A percentile compares a stretch with the other conserved stretches of the same genome.
These are phyloP conservation scores for Leccinum angustisporum DNA, from an alignment of 1,284 basidiomycete species.

Conservation along the genomic window DNA sequence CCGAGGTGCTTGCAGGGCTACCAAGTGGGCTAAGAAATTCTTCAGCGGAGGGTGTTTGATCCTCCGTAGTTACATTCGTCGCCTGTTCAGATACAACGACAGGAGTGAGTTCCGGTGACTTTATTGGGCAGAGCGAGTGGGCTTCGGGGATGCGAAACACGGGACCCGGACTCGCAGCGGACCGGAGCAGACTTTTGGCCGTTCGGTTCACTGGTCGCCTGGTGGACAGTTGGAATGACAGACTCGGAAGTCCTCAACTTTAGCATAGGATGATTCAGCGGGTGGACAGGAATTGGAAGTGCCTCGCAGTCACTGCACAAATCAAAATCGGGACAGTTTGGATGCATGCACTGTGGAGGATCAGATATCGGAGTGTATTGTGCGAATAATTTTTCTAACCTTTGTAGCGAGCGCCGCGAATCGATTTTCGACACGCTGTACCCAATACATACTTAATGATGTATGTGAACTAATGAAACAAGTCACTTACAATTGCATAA, in stretches of 20 bases:
- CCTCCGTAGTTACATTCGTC: conserved; percentile 2
- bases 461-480: background rate
- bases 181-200: background rate
- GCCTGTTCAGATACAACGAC: background rate
- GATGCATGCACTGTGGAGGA: conserved; percentile 71
- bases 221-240: conserved; percentile 51
- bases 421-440: conserved; percentile 52
- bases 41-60: conserved; percentile 13
- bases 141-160: background rate
- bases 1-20: conserved; percentile 18
- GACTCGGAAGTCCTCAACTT: conserved; percentile 66
- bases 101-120: conserved; percentile 1
- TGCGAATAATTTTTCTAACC: conserved; percentile 36
- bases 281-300: conserved; percentile 75
- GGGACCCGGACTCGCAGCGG: background rate
- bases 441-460: background rate
- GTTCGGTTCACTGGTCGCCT: conserved; percentile 25
- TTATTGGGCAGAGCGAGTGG: background rate
- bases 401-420: conserved; percentile 76
- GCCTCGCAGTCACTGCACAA: conserved; percentile 83
- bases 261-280: conserved; percentile 71
- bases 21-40: conserved; percentile 30
- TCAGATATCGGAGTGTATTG: conserved; percentile 3
- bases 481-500: conserved; percentile 51
- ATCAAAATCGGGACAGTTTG: conserved; percentile 80